Conservation (phyloP, 768 basidiomycete genomes). For the Ramaria sp. region DNA sequence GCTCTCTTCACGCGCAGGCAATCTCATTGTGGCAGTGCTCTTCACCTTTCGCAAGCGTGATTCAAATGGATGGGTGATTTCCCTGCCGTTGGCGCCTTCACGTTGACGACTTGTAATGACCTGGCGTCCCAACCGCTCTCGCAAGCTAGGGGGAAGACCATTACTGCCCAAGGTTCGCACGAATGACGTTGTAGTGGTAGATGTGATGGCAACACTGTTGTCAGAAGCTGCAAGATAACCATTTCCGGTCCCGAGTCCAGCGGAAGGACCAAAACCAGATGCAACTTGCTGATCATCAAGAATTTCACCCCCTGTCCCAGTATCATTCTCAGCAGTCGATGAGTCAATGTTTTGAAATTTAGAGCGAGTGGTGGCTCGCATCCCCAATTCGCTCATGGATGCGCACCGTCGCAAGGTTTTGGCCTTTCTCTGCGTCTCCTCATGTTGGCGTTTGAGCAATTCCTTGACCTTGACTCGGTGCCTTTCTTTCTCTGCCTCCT, state of each 20-base stretch:
- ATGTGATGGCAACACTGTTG: conserved; percentile 89
- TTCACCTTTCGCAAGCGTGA: conserved; percentile 57
- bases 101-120: conserved; percentile 56
- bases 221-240: conserved; percentile 87
- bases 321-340: conserved; percentile 24
- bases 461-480: conserved; percentile 19
- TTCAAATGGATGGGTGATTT: conserved; percentile 36
- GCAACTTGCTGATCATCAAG: conserved; percentile 21
- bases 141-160: conserved; percentile 44
- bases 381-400: conserved; percentile 65
- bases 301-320: conserved; percentile 36
- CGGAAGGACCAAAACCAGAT: conserved; percentile 26
- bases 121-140: conserved; percentile 49
- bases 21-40: conserved; percentile 67
- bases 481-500: conserved; percentile 28
- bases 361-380: conserved; percentile 30
- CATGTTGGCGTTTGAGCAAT: conserved; percentile 20
- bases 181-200: conserved; percentile 75
- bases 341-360: conserved; percentile 33
- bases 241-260: conserved; percentile 22
- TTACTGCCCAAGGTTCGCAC: conserved; percentile 31
- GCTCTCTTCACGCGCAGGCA: conserved; percentile 74
- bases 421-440: conserved; percentile 18
- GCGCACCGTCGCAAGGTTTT: conserved; percentile 62
- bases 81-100: conserved; percentile 21